phyloP scores from a whole-genome alignment of 768 basidiomycete genomes.

The Butyriboletus loyo region DNA sequence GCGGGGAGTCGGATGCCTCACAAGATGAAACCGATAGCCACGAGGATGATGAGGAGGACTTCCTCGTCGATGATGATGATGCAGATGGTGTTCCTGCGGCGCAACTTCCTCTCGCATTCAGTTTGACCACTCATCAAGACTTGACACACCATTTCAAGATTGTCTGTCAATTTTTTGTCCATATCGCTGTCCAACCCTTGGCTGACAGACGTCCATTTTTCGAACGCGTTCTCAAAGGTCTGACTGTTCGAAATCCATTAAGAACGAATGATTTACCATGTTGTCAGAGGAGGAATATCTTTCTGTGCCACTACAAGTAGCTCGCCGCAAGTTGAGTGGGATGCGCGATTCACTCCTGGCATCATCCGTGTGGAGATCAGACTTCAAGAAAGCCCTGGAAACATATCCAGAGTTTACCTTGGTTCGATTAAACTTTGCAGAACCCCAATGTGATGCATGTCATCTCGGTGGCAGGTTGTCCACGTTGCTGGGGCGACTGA shows the following conservation, averaged over 20 bases:
- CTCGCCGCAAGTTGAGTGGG: slow-evolving; percentile 68
- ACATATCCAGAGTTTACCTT: slow-evolving; percentile 64
- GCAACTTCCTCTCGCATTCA: slow-evolving; percentile 73
- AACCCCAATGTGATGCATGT: slow-evolving; percentile 79
- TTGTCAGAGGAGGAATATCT: slow-evolving; percentile 64
- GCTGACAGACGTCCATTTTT: slow-evolving; percentile 54
- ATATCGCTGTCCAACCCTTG: slow-evolving; percentile 63
- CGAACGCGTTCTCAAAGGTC: slow-evolving; percentile 51
- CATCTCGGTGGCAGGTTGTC: slow-evolving; percentile 69
- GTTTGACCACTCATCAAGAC: slow-evolving; percentile 75
- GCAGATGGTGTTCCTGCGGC: slow-evolving; percentile 34
- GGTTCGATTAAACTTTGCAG: slow-evolving; percentile 48
- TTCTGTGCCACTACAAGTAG: slow-evolving; percentile 59
- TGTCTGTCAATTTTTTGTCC: slow-evolving; percentile 83
- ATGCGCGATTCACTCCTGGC: slow-evolving; percentile 73
- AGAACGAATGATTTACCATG: neutral
- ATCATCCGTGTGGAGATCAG: slow-evolving; percentile 79
- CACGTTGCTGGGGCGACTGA: slow-evolving; percentile 56
- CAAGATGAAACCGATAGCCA: slow-evolving; percentile 30
- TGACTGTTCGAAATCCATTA: neutral
- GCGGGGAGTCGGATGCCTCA: slow-evolving; percentile 36
- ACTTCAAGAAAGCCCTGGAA: slow-evolving; percentile 64
- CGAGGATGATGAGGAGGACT: slow-evolving; percentile 32
- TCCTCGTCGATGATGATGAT: slow-evolving; percentile 73
- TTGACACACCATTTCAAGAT: slow-evolving; percentile 80